Evolutionary conservation across 345 rosid genomes (phyloP).

Genomic region (Cardamine occulta): DNA sequence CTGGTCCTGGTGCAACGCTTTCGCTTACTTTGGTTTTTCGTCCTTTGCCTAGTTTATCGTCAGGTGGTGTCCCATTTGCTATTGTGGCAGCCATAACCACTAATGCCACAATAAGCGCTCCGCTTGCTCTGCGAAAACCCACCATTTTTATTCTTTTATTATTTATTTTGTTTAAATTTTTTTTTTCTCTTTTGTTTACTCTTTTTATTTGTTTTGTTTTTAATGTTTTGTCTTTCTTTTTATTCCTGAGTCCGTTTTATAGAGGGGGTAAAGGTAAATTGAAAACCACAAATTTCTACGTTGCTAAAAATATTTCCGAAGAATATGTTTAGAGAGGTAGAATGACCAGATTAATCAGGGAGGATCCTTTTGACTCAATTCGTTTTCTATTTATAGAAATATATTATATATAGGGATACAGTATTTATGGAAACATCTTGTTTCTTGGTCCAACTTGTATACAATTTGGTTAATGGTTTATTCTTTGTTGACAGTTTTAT

Average conservation of each 20-base stretch:
- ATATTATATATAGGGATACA: not conserved
- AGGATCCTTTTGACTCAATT: conserved; percentile 6
- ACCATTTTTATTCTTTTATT: conserved; percentile 28
- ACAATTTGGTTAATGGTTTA: too few species aligned
- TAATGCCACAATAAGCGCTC: conserved; percentile 9
- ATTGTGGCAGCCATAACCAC: conserved; percentile 26
- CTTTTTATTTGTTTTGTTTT: not conserved
- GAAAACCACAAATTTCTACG: conserved; percentile 17
- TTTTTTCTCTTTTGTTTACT: not conserved
- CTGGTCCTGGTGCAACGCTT: too few species aligned
- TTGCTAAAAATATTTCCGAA: conserved; percentile 16
- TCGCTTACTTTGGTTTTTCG: too few species aligned
- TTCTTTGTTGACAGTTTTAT: too few species aligned
- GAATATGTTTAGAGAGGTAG: not conserved
- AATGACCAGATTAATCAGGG: not conserved
- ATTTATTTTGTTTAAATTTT: not conserved
- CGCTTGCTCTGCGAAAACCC: conserved; percentile 10
- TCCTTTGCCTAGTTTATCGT: not conserved
- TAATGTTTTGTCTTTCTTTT: not conserved
- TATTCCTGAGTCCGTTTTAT: conserved; percentile 22
- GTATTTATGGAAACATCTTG: not conserved
- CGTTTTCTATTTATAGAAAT: conserved; percentile 23
- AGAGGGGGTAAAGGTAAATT: conserved; percentile 17
- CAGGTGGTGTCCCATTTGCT: not conserved
- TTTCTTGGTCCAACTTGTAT: too few species aligned